A percentile compares a stretch with the other conserved stretches of the same genome.
These are phyloP conservation scores for Alternaria panax DNA, from an alignment of 2,329 filamentous ascomycete species.

Conservation along the genomic window DNA sequence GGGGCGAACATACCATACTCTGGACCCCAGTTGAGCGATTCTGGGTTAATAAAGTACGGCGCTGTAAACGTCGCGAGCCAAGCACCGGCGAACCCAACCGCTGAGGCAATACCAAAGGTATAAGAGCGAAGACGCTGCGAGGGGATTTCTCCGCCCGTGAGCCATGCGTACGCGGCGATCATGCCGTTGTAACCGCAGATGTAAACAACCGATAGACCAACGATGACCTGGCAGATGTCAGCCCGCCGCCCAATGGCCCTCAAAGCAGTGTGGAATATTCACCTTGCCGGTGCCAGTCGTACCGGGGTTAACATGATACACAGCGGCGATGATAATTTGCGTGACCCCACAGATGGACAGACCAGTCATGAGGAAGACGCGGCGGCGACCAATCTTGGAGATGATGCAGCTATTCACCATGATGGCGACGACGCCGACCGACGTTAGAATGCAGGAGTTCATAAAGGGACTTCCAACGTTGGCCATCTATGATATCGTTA, in stretches of 20 bases:
- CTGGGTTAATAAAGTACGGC: slow-evolving; percentile 67
- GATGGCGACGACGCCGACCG: slow-evolving; percentile 63
- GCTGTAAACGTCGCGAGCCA: slow-evolving; percentile 66
- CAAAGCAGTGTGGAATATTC: neutral
- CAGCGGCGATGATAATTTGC: slow-evolving; percentile 62
- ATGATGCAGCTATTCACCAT: slow-evolving; percentile 62
- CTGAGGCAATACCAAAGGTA: slow-evolving; percentile 63
- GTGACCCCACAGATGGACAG: slow-evolving; percentile 63
- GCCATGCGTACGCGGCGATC: slow-evolving; percentile 65
- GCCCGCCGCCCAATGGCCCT: neutral
- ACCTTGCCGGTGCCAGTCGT: slow-evolving; percentile 52
- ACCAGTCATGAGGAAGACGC: slow-evolving; percentile 61
- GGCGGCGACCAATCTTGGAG: slow-evolving; percentile 61
- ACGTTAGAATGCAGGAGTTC: slow-evolving; percentile 64
- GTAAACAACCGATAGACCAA: slow-evolving; percentile 63
- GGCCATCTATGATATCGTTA: slow-evolving; percentile 30
- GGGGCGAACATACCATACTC: slow-evolving; percentile 53
- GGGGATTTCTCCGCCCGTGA: slow-evolving; percentile 65
- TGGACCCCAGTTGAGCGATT: slow-evolving; percentile 64
- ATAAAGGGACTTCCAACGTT: slow-evolving; percentile 57
- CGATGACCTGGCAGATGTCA: slow-evolving; percentile 49
- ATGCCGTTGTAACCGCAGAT: slow-evolving; percentile 63
- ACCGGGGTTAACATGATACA: slow-evolving; percentile 59
- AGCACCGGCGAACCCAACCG: slow-evolving; percentile 63
- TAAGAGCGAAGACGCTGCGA: slow-evolving; percentile 65